These are phyloP conservation scores for Aureobasidium mangrovei DNA, from an alignment of 2,329 filamentous ascomycete species.

Conservation along the genomic window DNA sequence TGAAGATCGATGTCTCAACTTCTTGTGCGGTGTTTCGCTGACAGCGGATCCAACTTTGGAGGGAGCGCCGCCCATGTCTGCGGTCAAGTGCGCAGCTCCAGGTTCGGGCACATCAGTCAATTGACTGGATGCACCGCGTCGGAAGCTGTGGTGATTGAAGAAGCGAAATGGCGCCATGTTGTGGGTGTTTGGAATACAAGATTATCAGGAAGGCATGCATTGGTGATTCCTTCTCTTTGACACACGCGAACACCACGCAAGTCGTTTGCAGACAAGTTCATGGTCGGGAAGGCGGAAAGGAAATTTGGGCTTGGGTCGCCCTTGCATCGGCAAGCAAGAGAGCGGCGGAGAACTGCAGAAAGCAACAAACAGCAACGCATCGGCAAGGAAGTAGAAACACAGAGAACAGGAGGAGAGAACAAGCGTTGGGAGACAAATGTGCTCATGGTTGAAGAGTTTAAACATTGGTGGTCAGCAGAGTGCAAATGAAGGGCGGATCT, in stretches of 20 bases:
- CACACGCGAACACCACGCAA: constrained; percentile 8
- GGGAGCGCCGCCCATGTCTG: constrained; percentile 6
- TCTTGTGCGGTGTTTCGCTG: constrained; percentile 9
- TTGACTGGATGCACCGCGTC: neutral
- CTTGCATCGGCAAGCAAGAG: neutral
- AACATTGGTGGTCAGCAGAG: constrained; percentile 2
- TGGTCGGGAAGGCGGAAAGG: constrained; percentile 3
- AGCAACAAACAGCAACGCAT: neutral
- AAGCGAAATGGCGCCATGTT: constrained; percentile 9
- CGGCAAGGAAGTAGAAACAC: neutral
- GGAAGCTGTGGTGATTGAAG: constrained; percentile 9
- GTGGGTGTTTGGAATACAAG: neutral
- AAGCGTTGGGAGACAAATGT: neutral
- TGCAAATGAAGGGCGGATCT: neutral
- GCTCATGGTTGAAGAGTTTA: neutral
- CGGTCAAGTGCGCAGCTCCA: neutral
- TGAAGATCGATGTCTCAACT: constrained; percentile 3
- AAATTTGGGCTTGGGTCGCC: constrained; percentile 4
- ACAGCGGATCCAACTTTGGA: neutral
- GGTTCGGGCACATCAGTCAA: neutral
- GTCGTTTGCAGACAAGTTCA: constrained; percentile 7
- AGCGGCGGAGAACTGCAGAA: neutral
- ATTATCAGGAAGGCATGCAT: neutral
- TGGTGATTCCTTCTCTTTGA: constrained; percentile 8
- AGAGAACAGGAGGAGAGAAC: neutral